Evolutionary conservation across 805 yeast genomes (phyloP), one percentile per base, ranked within the genome.

Genomic region (Metschnikowia anglica): DNA sequence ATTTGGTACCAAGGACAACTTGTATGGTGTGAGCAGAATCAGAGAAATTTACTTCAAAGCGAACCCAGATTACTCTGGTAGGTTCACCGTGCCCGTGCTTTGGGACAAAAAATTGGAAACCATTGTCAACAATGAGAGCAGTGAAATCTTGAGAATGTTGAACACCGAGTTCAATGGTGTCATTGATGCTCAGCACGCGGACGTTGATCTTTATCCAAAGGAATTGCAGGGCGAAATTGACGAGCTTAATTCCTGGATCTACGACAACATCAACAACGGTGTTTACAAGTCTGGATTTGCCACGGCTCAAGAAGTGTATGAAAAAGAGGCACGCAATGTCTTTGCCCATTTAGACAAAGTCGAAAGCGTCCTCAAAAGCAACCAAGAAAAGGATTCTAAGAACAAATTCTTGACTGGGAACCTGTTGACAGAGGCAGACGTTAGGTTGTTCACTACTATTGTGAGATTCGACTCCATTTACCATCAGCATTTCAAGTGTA

Each of bases 281-380:
- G 97, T 90, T 30, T 91, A 91, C 73, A 91, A 88, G 67, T 53
- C 93, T 2, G 98, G 98, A 0, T 91, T 90, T 64, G 88, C 97
- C 4, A 80, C 88, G 9, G 75, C 75, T 43, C 96, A 88, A 63
- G 88, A 84, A 49, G 86, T 83, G 10, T 90, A 90, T 59, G 91
- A 86, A 51, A 68, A 68, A 40, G 83, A 83, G 54, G 87, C 84
- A 2, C 62, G 54, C 25, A 76, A 74, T 32, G 66, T 90, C 26
- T 90, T 89, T 61, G 66, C 67, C 20, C 75, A 80, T 49, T 71
- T 88, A 58, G 90, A 85, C 54, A 79, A 77, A 54, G 80, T 85
- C 35, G 96, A 88, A 63, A 59, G 60, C 12, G 62, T 85, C 25
- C 72, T 88, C 46, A 62, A 68, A 37, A 64, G 68, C 15, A 75